phyloP scores from a whole-genome alignment of 108 stramenopile species.

The Nitzschia sp. region DNA sequence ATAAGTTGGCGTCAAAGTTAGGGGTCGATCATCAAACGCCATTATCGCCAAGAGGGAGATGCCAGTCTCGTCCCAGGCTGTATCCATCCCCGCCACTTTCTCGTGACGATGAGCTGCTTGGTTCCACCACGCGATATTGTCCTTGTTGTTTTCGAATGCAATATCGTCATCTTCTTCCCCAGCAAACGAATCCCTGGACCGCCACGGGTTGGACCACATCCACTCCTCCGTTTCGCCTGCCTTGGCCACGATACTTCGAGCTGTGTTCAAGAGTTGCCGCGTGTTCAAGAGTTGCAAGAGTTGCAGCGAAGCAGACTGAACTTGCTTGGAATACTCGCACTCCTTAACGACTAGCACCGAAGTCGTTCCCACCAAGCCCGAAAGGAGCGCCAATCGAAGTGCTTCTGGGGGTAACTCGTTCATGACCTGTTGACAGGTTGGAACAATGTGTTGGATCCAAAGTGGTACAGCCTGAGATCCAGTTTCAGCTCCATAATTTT shows the following conservation, averaged over 20 bases:
- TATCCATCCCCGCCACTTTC: conserved; percentile 37
- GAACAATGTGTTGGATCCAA: conserved; percentile 28
- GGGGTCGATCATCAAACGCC: conserved; percentile 27
- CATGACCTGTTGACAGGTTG: conserved; percentile 25
- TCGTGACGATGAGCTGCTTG: conserved; percentile 17
- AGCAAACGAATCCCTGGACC: background rate
- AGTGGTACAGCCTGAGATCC: conserved; percentile 6
- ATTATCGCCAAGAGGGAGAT: conserved; percentile 27
- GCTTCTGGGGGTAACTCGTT: conserved; percentile 21
- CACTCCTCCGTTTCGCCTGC: background rate
- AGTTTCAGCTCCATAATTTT: conserved; percentile 15
- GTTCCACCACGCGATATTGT: conserved; percentile 38
- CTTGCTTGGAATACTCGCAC: background rate
- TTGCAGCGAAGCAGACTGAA: background rate
- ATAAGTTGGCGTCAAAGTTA: conserved; percentile 21
- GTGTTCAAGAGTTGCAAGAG: background rate
- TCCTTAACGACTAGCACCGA: conserved; percentile 11
- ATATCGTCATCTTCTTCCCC: conserved; percentile 7
- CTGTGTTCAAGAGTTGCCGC: background rate
- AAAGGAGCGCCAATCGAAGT: conserved; percentile 21
- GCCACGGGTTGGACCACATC: conserved; percentile 17
- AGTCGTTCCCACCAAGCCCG: conserved; percentile 34
- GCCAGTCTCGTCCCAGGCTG: conserved; percentile 27
- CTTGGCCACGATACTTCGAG: background rate
- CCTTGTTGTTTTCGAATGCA: conserved; percentile 11